Conservation (phyloP, 768 basidiomycete species). For the Lactarius hatsudake region DNA sequence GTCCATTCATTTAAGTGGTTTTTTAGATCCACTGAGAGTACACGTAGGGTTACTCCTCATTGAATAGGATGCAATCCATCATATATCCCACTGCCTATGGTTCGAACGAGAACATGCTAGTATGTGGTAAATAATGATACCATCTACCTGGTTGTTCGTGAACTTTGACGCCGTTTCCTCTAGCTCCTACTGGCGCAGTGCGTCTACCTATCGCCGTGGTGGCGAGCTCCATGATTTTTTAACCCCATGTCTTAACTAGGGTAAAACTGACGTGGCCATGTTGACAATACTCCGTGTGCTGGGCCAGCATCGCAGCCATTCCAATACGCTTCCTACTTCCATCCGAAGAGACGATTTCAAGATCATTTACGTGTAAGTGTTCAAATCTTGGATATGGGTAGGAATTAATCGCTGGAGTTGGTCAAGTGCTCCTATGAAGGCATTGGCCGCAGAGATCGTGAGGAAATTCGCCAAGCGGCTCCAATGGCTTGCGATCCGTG, state of each 20-base stretch:
- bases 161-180: slow-evolving; percentile 7
- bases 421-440: slow-evolving; percentile 94
- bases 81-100: slow-evolving; percentile 90
- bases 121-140: slow-evolving; percentile 60
- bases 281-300: slow-evolving; percentile 88
- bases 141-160: slow-evolving; percentile 4
- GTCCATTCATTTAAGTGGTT: not conserved
- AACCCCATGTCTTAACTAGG: slow-evolving; percentile 45
- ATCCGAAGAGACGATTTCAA: slow-evolving; percentile 81
- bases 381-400: not conserved
- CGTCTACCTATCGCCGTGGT: slow-evolving; percentile 32
- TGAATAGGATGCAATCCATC: slow-evolving; percentile 95
- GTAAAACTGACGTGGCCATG: slow-evolving; percentile 99
- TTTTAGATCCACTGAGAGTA: slow-evolving; percentile 10
- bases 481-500: slow-evolving; percentile 81
- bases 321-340: slow-evolving; percentile 41
- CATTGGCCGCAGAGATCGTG: slow-evolving; percentile 91
- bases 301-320: slow-evolving; percentile 54
- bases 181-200: slow-evolving; percentile 97
- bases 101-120: slow-evolving; percentile 95
- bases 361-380: slow-evolving; percentile 88
- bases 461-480: slow-evolving; percentile 89
- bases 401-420: not conserved
- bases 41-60: slow-evolving; percentile 70
- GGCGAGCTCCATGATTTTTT: not conserved